Evolutionary conservation across 345 rosid genomes (phyloP).

Genomic region (Rubroshorea leprosula): DNA sequence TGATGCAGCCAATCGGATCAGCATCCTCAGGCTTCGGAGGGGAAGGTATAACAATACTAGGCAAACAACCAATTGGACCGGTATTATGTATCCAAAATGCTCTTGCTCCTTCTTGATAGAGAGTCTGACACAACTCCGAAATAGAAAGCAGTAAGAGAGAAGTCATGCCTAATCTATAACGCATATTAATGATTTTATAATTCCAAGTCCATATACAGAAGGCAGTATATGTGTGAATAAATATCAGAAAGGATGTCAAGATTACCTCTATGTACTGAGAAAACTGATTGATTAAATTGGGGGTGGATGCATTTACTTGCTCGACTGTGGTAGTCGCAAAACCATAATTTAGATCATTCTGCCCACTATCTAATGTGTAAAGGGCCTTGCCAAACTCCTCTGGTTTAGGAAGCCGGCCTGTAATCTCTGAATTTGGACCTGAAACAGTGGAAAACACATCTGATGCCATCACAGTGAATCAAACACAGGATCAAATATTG

Average conservation of each 20-base stretch:
- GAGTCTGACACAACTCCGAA: slow-evolving; percentile 26
- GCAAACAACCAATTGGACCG: slow-evolving; percentile 86
- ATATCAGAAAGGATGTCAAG: neutral
- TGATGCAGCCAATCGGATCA: slow-evolving; percentile 28
- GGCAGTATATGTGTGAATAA: too few relatives aligned
- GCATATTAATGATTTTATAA: too few relatives aligned
- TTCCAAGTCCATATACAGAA: neutral
- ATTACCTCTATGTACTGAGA: slow-evolving; percentile 1
- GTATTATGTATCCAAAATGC: slow-evolving; percentile 78
- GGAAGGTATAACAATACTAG: slow-evolving; percentile 18
- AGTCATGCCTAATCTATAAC: too few relatives aligned
- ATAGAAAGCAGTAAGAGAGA: neutral
- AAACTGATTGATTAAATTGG: slow-evolving; percentile 2
- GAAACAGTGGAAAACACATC: neutral
- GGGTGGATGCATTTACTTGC: slow-evolving; percentile 2
- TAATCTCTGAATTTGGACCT: neutral
- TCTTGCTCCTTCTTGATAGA: slow-evolving; percentile 47
- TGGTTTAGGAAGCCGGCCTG: slow-evolving; percentile 11
- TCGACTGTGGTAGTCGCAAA: neutral
- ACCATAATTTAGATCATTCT: slow-evolving; percentile 12
- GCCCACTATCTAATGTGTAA: slow-evolving; percentile 14
- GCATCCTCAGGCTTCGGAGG: slow-evolving; percentile 5
- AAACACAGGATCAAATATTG: too few relatives aligned
- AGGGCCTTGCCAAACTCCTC: slow-evolving; percentile 18
- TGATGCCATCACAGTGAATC: too few relatives aligned